Base-by-base conservation (phyloP, 164 flowering plant species). In the Liriodendron chinense region DNA sequence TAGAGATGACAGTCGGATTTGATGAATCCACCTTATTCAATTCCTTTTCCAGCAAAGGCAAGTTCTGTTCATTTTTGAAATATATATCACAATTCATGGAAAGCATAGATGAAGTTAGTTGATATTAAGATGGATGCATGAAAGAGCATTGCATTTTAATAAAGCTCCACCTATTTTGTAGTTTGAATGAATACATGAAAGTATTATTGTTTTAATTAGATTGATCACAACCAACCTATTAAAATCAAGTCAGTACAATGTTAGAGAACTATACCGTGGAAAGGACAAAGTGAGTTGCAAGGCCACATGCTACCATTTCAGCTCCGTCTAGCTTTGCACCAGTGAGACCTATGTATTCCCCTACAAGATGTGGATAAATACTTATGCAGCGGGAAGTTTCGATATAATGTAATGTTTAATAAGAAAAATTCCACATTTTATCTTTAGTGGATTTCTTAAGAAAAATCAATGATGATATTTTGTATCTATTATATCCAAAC, bases 241-340 rank as follows among this genome's bases (percentile, higher is more conserved):
- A 28, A 28, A 28, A 28, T 28, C 34, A 28, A 28, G 3, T 28
- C 34, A 28, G 3, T 28, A 28, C 34, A 28, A 28, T 28, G 1
- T 28, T 28, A 53, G 57, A 53, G 74, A 71, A 80, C 24, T 26
- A 74, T 87, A 93, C 98, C 83, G 43, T 57, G 49, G 91, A 80
- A 25, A 88, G 89, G 66, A 91, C 94, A 88, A 84, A 94, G 73
- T 94, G 97, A 66, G 97, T 94, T 57, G 98, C 97, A 79, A 94
- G 96, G 63, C 97, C 97, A 84, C 93, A 94, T 59, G 88, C 93
- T 85, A 91, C 86, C 94, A 94, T 89, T 81, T 94, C 98, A 50
- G 97, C 89, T 69, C 96, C 97, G 86, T 91, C 92, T 82, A 94
- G 80, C 82, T 94, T 85, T 65, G 93, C 79, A 67, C 97, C 98